A percentile compares a stretch with the other conserved stretches of the same genome.
Evolutionary conservation across 805 yeast genomes (phyloP).

Genomic region (Candida easanensis): DNA sequence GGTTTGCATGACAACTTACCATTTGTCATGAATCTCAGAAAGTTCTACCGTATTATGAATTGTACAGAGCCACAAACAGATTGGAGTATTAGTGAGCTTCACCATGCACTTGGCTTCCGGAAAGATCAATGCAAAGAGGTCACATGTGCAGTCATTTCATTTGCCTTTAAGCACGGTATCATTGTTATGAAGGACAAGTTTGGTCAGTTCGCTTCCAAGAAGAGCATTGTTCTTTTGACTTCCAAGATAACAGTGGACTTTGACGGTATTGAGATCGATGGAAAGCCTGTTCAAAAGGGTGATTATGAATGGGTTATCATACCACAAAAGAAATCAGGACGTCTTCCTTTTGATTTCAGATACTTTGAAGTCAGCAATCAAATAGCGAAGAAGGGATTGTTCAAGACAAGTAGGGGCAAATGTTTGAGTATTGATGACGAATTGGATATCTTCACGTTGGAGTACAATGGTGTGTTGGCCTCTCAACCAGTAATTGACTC

Average conservation of each 20-base stretch:
- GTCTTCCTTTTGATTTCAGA: not conserved
- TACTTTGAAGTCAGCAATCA: too few relatives aligned
- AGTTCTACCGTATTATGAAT: slow-evolving; percentile 29
- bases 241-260: slow-evolving; percentile 6
- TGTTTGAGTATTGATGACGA: slow-evolving; percentile 17
- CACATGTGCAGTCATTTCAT: slow-evolving; percentile 16
- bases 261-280: slow-evolving; percentile 7
- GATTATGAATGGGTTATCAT: not conserved
- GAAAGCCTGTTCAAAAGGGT: slow-evolving; percentile 4
- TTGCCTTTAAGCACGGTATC: slow-evolving; percentile 1
- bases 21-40: slow-evolving; percentile 35
- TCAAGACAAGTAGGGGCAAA: slow-evolving; percentile 13
- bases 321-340: not conserved
- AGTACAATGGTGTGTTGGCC: not conserved
- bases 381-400: slow-evolving; percentile 4
- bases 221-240: too few relatives aligned
- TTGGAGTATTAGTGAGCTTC: slow-evolving; percentile 16
- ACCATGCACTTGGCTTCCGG: slow-evolving; percentile 18
- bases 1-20: slow-evolving; percentile 21
- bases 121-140: not conserved
- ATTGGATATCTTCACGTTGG: slow-evolving; percentile 3
- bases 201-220: too few relatives aligned
- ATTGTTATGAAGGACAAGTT: not conserved
- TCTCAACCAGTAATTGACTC: slow-evolving; percentile 2
- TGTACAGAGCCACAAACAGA: too few relatives aligned